Conservation (phyloP, 768 basidiomycete genomes). For the Tylopilus sp. region DNA sequence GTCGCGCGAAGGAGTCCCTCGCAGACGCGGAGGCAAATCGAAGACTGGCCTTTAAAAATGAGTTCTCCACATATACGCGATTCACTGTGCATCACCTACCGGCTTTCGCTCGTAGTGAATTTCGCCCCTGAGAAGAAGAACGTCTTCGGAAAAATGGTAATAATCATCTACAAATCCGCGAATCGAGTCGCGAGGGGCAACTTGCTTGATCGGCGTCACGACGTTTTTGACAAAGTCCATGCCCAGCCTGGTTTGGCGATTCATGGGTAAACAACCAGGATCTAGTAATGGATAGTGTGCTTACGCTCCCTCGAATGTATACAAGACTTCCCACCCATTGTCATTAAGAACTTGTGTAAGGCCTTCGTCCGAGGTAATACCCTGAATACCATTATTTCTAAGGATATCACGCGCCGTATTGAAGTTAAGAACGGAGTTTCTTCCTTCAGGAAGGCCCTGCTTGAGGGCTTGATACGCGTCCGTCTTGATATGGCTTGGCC, state of each 20-base stretch:
- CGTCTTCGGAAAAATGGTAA: conserved; percentile 30
- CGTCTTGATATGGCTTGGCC: conserved; percentile 22
- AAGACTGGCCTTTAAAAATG: conserved; percentile 28
- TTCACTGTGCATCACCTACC: conserved; percentile 17
- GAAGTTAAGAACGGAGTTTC: conserved; percentile 20
- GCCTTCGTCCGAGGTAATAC: conserved; percentile 25
- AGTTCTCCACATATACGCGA: conserved; percentile 3
- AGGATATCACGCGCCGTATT: conserved; percentile 23
- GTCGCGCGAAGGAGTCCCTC: conserved; percentile 31
- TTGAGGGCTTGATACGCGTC: conserved; percentile 20
- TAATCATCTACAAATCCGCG: conserved; percentile 42
- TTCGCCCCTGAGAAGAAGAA: conserved; percentile 40
- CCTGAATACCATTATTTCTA: conserved; percentile 8
- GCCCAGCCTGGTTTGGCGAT: conserved; percentile 29
- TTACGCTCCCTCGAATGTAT: conserved; percentile 40
- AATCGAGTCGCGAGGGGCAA: conserved; percentile 33
- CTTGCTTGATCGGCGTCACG: conserved; percentile 35
- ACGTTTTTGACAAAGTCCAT: conserved; percentile 45
- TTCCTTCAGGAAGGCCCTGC: conserved; percentile 9
- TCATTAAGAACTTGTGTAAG: conserved; percentile 28
- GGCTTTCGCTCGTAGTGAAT: conserved; percentile 40
- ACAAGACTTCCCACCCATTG: conserved; percentile 35
- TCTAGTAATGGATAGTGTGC: conserved; percentile 7
- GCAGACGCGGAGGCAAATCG: conserved; percentile 30
- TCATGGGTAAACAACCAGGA: conserved; percentile 7